phyloP scores from a whole-genome alignment of 805 yeast genomes.

The Tetrapisispora taiwanensis region DNA sequence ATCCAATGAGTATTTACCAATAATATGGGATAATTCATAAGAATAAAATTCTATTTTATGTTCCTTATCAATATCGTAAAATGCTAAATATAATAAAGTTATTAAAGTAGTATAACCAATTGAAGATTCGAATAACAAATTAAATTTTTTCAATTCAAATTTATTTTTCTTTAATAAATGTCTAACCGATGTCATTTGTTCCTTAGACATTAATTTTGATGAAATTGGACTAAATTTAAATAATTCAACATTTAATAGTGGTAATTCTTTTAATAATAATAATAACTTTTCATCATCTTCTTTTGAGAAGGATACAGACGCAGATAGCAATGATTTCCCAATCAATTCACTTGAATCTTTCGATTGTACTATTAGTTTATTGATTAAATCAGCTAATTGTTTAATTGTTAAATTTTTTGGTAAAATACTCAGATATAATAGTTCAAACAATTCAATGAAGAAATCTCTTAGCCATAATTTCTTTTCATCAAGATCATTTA shows the following conservation, averaged over 20 bases:
- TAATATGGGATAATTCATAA: slow-evolving; percentile 43
- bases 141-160: slow-evolving; percentile 44
- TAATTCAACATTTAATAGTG: slow-evolving; percentile 13
- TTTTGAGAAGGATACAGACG: slow-evolving; percentile 9
- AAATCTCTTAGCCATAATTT: slow-evolving; percentile 17
- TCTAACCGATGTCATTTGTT: slow-evolving; percentile 16
- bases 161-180: slow-evolving; percentile 22
- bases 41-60: slow-evolving; percentile 36
- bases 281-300: slow-evolving; percentile 14
- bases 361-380: slow-evolving; percentile 2
- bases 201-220: slow-evolving; percentile 20
- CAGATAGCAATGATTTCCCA: slow-evolving; percentile 17
- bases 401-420: neutral
- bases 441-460: slow-evolving; percentile 12
- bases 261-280: slow-evolving; percentile 7
- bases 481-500: slow-evolving; percentile 3
- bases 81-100: slow-evolving; percentile 37
- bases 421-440: slow-evolving; percentile 6
- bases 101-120: slow-evolving; percentile 68
- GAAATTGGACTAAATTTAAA: slow-evolving; percentile 26
- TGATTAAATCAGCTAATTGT: slow-evolving; percentile 6
- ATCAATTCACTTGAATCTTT: slow-evolving; percentile 4
- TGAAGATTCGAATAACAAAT: slow-evolving; percentile 60
- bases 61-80: slow-evolving; percentile 32
- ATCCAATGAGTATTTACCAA: slow-evolving; percentile 71